Evolutionary conservation across 73 alveolate species (phyloP).

Genomic region (Symbiodinium natans): DNA sequence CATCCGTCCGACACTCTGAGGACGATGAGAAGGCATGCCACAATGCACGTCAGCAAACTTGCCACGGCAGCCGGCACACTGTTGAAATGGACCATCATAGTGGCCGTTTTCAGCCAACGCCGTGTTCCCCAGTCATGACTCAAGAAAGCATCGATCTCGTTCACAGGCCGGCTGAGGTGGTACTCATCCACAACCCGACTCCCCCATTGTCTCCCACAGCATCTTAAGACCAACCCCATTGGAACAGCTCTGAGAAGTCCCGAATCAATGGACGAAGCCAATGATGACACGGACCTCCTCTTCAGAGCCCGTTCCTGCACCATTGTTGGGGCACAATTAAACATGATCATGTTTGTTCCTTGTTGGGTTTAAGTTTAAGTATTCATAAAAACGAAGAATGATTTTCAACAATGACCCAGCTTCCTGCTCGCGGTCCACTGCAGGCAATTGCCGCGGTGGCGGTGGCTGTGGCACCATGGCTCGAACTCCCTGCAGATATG

Average conservation of each 20-base stretch:
- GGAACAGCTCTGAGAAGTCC: not conserved
- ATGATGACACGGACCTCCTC: too few species aligned
- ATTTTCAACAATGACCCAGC: not conserved
- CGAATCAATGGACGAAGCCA: not conserved
- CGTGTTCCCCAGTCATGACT: not conserved
- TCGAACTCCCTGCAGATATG: too few species aligned
- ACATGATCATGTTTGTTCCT: too few species aligned
- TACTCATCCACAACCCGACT: not conserved
- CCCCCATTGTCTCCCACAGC: not conserved
- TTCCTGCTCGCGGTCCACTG: not conserved
- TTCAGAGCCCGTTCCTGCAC: too few species aligned
- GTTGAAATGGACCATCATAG: not conserved
- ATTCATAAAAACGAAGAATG: too few species aligned
- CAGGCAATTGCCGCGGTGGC: not conserved
- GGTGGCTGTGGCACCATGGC: not conserved
- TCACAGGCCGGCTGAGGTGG: not conserved
- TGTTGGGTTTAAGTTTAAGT: too few species aligned
- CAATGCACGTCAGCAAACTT: too few species aligned
- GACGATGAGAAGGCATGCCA: too few species aligned
- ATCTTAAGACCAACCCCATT: not conserved
- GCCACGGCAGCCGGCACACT: not conserved
- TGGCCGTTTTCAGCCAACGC: constrained; percentile 1
- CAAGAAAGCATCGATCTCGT: not conserved
- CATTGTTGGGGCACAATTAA: too few species aligned
- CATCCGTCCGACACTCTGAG: too few species aligned